Evolutionary conservation across 2,329 filamentous ascomycete genomes (phyloP).

Genomic region (Diplodia seriata): DNA sequence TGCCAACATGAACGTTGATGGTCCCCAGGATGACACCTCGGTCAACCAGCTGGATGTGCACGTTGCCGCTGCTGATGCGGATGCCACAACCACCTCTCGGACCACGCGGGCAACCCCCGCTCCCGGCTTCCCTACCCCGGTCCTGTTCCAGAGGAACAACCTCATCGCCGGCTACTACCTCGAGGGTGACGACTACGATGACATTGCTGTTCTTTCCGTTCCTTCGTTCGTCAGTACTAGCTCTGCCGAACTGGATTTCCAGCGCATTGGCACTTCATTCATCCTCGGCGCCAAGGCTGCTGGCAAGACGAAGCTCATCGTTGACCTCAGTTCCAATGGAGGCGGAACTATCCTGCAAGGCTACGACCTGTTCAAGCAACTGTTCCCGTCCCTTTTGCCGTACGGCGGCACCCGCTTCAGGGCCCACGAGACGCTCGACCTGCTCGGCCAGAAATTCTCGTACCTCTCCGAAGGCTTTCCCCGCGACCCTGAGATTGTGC

Average conservation of each 20-base stretch:
- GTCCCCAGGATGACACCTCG: background rate
- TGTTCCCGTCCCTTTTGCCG: constrained; percentile 59
- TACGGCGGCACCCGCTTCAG: constrained; percentile 61
- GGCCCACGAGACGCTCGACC: constrained; percentile 55
- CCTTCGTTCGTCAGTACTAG: constrained; percentile 50
- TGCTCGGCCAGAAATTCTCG: constrained; percentile 53
- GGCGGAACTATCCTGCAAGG: constrained; percentile 67
- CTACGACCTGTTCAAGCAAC: constrained; percentile 66
- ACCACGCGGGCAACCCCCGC: constrained; percentile 34
- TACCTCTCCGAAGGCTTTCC: constrained; percentile 43
- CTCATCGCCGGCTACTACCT: constrained; percentile 57
- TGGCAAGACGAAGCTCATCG: constrained; percentile 66
- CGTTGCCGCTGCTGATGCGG: constrained; percentile 29
- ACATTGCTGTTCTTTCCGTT: constrained; percentile 55
- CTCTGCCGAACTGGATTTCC: constrained; percentile 47
- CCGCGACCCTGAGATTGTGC: constrained; percentile 42
- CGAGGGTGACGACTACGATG: constrained; percentile 52
- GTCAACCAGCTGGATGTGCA: constrained; percentile 8
- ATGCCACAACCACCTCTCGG: constrained; percentile 37
- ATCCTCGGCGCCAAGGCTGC: constrained; percentile 54
- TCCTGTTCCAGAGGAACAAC: constrained; percentile 46
- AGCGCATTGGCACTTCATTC: constrained; percentile 51
- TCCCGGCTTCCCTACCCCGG: constrained; percentile 47
- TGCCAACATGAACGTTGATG: constrained; percentile 15
- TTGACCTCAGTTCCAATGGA: constrained; percentile 65